Evolutionary conservation across 2,329 filamentous ascomycete genomes (phyloP).

Genomic region (Teratosphaeria viscida): DNA sequence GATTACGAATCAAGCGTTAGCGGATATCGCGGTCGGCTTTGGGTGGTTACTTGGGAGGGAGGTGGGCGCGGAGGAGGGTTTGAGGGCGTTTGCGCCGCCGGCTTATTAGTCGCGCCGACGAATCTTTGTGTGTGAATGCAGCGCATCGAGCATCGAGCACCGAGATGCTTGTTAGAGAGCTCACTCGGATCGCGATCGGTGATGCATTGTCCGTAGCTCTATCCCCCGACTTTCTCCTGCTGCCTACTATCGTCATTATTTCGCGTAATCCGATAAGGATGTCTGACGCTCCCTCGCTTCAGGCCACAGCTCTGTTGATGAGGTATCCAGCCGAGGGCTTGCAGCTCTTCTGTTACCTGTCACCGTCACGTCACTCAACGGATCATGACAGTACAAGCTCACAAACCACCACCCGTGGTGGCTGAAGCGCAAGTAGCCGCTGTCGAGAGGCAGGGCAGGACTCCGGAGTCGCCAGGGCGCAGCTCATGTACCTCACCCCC

Average conservation of each 20-base stretch:
- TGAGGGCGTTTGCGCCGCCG: not conserved
- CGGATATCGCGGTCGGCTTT: slow-evolving; percentile 24
- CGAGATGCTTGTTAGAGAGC: not conserved
- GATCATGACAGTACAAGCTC: not conserved
- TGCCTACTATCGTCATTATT: not conserved
- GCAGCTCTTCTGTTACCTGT: not conserved
- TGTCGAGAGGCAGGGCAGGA: no score
- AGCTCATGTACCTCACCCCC: not conserved
- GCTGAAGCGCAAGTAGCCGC: no score
- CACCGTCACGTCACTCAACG: not conserved
- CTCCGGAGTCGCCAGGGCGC: not conserved
- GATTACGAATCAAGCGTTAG: slow-evolving; percentile 15
- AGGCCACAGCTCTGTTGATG: not conserved
- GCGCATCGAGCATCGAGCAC: not conserved
- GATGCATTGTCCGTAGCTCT: not conserved
- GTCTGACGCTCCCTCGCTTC: not conserved
- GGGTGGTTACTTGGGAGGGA: slow-evolving; percentile 26
- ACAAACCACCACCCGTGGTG: no score
- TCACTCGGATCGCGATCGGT: not conserved
- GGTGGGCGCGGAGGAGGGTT: slow-evolving; percentile 5
- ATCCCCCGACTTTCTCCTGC: not conserved
- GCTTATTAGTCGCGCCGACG: not conserved
- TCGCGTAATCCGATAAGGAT: not conserved
- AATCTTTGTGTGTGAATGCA: not conserved
- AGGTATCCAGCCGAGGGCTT: not conserved